These are phyloP conservation scores for Coniosporium apollinis DNA, from an alignment of 495 filamentous ascomycete genomes.

Conservation along the genomic window DNA sequence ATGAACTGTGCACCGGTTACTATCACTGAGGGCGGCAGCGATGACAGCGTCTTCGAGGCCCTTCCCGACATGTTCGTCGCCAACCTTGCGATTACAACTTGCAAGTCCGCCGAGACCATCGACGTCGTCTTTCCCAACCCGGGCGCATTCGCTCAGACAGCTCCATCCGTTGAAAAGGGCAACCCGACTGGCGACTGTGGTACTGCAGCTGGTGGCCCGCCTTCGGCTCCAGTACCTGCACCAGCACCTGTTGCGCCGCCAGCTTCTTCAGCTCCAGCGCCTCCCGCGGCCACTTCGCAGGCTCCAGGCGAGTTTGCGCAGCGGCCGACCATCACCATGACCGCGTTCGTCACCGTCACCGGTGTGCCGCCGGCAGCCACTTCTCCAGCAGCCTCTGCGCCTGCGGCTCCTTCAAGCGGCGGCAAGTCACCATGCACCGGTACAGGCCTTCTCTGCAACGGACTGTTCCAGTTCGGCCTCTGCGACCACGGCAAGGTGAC, in stretches of 20 bases:
- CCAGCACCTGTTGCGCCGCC: conserved; percentile 1
- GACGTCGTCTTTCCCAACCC: conserved; percentile 14
- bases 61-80: conserved; percentile 43
- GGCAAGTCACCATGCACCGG: conserved; percentile 10
- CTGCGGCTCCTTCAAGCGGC: conserved; percentile 2
- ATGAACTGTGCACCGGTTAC: conserved; percentile 40
- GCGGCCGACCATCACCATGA: too few species aligned
- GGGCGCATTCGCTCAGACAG: conserved; percentile 5
- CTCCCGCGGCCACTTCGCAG: too few species aligned
- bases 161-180: neutral
- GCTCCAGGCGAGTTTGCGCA: too few species aligned
- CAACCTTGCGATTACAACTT: conserved; percentile 27
- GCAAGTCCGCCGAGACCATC: conserved; percentile 6
- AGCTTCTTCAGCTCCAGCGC: too few species aligned
- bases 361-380: neutral
- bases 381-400: conserved; percentile 5
- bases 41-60: conserved; percentile 15
- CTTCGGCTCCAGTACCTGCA: neutral
- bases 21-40: conserved; percentile 27
- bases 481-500: conserved; percentile 19
- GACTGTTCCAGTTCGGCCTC: conserved; percentile 15
- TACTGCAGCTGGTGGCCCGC: conserved; percentile 1
- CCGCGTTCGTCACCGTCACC: conserved; percentile 7
- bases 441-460: conserved; percentile 18
- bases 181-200: conserved; percentile 4